phyloP scores from a whole-genome alignment of 2,329 filamentous ascomycete species.

The Albophoma yamanashiensis region DNA sequence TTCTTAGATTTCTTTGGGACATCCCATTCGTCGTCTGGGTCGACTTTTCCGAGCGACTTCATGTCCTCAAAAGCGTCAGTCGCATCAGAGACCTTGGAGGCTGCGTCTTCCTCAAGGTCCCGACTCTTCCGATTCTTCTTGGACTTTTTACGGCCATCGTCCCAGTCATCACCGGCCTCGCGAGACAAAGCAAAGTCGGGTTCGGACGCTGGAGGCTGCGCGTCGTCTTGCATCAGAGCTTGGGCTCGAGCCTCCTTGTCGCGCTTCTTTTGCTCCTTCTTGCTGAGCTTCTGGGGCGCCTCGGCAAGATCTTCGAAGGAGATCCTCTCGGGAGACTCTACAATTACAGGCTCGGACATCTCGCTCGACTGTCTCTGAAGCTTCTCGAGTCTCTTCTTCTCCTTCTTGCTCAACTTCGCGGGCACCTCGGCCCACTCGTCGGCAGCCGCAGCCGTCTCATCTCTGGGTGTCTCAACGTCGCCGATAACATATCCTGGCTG shows the following conservation, averaged over 20 bases:
- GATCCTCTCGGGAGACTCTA: constrained; percentile 2
- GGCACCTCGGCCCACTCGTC: constrained; percentile 14
- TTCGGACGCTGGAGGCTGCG: constrained; percentile 7
- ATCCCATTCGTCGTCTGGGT: constrained; percentile 24
- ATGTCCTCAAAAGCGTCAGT: constrained; percentile 18
- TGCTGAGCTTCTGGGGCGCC: constrained; percentile 14
- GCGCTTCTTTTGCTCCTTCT: constrained; percentile 28
- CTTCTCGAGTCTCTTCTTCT: constrained; percentile 37
- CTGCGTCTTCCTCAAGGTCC: constrained; percentile 15
- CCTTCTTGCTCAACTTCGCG: constrained; percentile 33
- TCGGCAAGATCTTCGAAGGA: constrained; percentile 14
- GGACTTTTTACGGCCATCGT: constrained; percentile 12
- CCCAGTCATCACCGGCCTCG: constrained; percentile 12
- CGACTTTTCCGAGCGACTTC: constrained; percentile 3
- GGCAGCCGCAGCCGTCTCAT: constrained; percentile 11
- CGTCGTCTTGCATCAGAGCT: constrained; percentile 16
- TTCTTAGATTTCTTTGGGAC: constrained; percentile 21
- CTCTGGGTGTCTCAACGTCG: constrained; percentile 33
- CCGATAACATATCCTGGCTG: constrained; percentile 35
- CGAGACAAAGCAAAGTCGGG: constrained; percentile 7
- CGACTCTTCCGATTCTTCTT: constrained; percentile 18
- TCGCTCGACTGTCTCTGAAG: constrained; percentile 8
- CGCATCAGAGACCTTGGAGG: constrained; percentile 15
- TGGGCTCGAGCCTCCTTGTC: constrained; percentile 23
- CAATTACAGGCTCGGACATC: background rate